Percentiles rank a stretch among this genome's conserved stretches.
These are phyloP conservation scores for Ganoderma lucidum DNA, from an alignment of 1,284 basidiomycete genomes.

Conservation along the genomic window DNA sequence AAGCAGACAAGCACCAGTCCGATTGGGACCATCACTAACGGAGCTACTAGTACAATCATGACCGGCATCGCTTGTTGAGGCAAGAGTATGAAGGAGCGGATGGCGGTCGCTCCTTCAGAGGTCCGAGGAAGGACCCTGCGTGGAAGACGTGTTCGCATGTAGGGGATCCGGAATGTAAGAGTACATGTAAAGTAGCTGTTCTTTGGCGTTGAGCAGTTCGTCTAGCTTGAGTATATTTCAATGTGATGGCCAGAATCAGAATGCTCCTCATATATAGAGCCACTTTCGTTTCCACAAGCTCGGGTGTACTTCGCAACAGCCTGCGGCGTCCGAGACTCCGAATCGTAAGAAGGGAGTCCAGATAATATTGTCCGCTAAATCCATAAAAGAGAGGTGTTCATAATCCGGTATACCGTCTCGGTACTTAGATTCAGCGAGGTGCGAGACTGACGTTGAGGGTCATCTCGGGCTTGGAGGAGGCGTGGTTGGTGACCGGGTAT, in stretches of 20 bases:
- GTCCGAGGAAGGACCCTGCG: not conserved
- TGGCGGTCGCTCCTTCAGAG: not conserved
- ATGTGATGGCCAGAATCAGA: too few relatives aligned
- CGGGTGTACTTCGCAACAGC: too few relatives aligned
- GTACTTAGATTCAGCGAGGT: not conserved
- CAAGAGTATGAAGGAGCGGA: not conserved
- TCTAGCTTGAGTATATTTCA: too few relatives aligned
- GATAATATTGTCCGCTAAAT: not conserved
- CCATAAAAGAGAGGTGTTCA: not conserved
- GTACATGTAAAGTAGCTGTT: not conserved
- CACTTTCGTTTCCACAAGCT: too few relatives aligned
- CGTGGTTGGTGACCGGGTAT: conserved; percentile 30
- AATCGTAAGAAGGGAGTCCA: not conserved
- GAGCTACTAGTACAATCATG: not conserved
- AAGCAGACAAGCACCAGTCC: not conserved
- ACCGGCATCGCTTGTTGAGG: not conserved
- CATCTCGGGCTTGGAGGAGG: conserved; percentile 28
- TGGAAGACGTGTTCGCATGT: not conserved
- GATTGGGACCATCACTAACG: not conserved
- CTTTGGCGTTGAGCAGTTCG: too few relatives aligned
- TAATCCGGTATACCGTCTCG: not conserved
- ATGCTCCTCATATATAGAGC: too few relatives aligned
- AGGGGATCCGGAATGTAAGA: too few relatives aligned
- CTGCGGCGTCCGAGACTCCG: too few relatives aligned
- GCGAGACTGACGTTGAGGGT: conserved; percentile 21